phyloP scores from a whole-genome alignment of 495 filamentous ascomycete genomes.

The Terfezia boudieri region DNA sequence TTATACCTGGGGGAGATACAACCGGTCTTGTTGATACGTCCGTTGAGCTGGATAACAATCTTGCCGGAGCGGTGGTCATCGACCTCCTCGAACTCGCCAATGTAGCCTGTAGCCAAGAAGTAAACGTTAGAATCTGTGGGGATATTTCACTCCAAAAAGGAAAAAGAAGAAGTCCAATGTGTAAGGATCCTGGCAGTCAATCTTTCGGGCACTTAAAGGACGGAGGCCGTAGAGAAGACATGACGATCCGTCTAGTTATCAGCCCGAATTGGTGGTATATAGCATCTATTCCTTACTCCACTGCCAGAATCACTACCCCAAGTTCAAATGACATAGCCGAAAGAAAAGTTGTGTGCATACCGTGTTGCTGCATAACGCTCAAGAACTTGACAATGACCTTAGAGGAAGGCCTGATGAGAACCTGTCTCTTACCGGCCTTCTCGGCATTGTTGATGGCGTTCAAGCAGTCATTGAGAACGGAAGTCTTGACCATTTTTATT shows the following conservation, averaged over 20 bases:
- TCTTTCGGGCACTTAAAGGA: constrained; percentile 99
- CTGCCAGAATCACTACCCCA: too few relatives aligned
- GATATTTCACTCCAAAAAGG: constrained; percentile 26
- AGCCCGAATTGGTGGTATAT: constrained; percentile 39
- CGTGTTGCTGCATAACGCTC: constrained; percentile 94
- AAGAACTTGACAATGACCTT: constrained; percentile 99
- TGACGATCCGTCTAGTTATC: constrained; percentile 97
- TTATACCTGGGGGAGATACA: constrained; percentile 98
- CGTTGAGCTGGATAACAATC: constrained; percentile 90
- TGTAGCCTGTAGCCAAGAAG: constrained; percentile 56
- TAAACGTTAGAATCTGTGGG: constrained; percentile 47
- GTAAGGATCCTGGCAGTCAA: constrained; percentile 72
- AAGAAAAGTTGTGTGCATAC: constrained; percentile 34
- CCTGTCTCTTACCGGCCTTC: constrained; percentile 96
- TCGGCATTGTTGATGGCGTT: constrained; percentile 99
- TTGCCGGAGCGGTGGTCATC: constrained; percentile 98
- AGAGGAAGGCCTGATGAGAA: constrained; percentile 82
- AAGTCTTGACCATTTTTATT: constrained; percentile 91
- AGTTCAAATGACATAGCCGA: background rate
- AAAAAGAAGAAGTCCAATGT: constrained; percentile 50
- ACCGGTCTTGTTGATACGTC: constrained; percentile 94
- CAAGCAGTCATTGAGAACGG: constrained; percentile 95
- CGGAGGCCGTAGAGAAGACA: constrained; percentile 59
- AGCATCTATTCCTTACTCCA: too few relatives aligned
- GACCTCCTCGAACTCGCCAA: constrained; percentile 98